Evolutionary conservation across 192 early-diverging fungal species (phyloP), one percentile per base, ranked within the genome.

Genomic region (Cetraspora pellucida): DNA sequence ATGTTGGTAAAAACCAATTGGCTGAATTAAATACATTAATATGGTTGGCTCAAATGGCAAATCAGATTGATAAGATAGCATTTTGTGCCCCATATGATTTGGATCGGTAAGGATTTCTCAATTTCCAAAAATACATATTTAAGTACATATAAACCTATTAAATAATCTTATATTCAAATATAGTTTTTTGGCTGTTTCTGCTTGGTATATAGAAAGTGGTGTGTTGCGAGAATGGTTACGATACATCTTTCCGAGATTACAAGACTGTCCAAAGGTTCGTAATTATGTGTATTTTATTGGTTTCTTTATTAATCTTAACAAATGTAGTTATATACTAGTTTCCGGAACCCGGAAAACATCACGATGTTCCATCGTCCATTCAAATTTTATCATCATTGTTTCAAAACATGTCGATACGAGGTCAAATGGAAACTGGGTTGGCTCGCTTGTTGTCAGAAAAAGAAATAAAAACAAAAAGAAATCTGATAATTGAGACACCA

Each of bases 171-270:
- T n/a, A n/a, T n/a, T n/a, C n/a, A 10, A 14, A 21, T 50, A 11
- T 11, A 68, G 66, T 13, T 68, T 68, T 49, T 68, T 68, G 23
- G 25, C 46, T 23, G 45, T 10, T 14, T 45, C 66, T 27, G 25
- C 66, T 45, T 68, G 66, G 66, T 27, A 68, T 27, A 25, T 68
- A 14, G 66, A 68, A 68, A 47, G 21, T 47, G 66, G 66, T n/a
- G 45, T 14, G 6, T 23, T 68, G 16, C 21, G 43, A 68, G 23
- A 68, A 10, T 28, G 43, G 21, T 27, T 68, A 17, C 28, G 21
- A 68, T 10, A 28, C 25, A 47, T 68, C 23, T 68, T 68, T 13
- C 66, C 66, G 21, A 68, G 31, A 23, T 68, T 68, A 68, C 66
- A 68, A 68, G 45, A 68, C 7, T 17, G 3, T 16, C 66, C 21